These are phyloP conservation scores for Ceratocystis papillata DNA, from an alignment of 2,329 filamentous ascomycete genomes.

Conservation along the genomic window DNA sequence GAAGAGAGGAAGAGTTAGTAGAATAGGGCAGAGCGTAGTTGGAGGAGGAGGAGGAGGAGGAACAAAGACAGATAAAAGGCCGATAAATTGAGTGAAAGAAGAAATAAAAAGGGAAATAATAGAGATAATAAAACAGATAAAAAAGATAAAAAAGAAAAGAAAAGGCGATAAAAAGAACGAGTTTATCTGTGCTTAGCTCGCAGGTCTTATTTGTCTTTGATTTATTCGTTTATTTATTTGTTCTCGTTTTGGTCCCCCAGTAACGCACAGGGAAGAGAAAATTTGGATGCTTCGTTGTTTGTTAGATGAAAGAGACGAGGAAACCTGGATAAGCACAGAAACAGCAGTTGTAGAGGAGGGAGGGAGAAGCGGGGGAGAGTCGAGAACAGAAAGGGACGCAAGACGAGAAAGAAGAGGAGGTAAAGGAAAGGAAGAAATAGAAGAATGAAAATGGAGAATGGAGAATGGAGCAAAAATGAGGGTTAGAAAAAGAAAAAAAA, in stretches of 20 bases:
- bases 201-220: neutral
- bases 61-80: slow-evolving; percentile 1
- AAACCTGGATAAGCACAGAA: neutral
- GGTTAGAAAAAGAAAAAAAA: no score
- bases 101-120: neutral
- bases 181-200: neutral
- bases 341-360: neutral
- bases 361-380: neutral
- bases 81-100: neutral
- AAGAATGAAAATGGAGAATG: neutral
- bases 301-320: neutral
- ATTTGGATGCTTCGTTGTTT: neutral
- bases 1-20: no score
- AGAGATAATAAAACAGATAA: no score
- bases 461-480: no score
- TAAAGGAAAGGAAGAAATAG: slow-evolving; percentile 6
- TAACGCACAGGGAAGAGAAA: no score
- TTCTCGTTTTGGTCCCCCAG: neutral
- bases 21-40: no score
- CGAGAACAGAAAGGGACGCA: neutral
- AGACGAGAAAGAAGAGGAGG: neutral
- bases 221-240: neutral
- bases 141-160: neutral
- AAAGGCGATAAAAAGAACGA: neutral
- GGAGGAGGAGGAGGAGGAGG: slow-evolving; percentile 2